A percentile compares a stretch with the other conserved stretches of the same genome.
phyloP scores from a whole-genome alignment of 1,284 basidiomycete species.

The Ganoderma resinaceum region DNA sequence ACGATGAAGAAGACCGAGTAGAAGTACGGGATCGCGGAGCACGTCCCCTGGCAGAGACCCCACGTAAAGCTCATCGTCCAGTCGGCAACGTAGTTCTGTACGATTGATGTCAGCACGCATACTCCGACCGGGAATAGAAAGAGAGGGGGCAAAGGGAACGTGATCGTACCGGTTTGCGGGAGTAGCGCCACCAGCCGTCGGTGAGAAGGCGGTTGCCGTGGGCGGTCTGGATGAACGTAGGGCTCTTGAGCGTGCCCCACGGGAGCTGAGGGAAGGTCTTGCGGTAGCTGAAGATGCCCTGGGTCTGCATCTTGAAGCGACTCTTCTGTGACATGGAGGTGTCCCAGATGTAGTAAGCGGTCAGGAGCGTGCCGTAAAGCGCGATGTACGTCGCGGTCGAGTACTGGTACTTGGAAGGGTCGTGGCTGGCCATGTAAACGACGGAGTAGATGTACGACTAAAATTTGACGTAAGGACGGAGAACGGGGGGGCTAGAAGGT shows the following conservation, averaged over 20 bases:
- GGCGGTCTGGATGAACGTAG: constrained; percentile 91
- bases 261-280: constrained; percentile 96
- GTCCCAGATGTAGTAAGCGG: constrained; percentile 93
- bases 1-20: constrained; percentile 94
- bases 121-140: neutral
- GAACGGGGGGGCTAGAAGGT: neutral
- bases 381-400: constrained; percentile 77
- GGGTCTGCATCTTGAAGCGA: constrained; percentile 96
- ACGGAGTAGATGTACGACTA: constrained; percentile 97
- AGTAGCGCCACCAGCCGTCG: constrained; percentile 90
- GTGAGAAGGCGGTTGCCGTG: constrained; percentile 91
- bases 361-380: constrained; percentile 79
- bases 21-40: constrained; percentile 93
- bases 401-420: constrained; percentile 89
- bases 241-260: constrained; percentile 86
- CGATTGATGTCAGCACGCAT: neutral
- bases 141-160: neutral
- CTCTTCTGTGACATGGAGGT: constrained; percentile 97
- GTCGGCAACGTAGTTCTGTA: constrained; percentile 85
- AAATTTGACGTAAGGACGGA: constrained; percentile 6
- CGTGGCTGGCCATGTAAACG: constrained; percentile 97
- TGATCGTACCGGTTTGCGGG: constrained; percentile 83
- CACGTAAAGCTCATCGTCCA: constrained; percentile 91
- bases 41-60: constrained; percentile 87
- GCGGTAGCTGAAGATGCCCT: constrained; percentile 87